Evolutionary conservation across 2,329 filamentous ascomycete genomes (phyloP).

Genomic region (Parasarocladium wereldwijsianum): DNA sequence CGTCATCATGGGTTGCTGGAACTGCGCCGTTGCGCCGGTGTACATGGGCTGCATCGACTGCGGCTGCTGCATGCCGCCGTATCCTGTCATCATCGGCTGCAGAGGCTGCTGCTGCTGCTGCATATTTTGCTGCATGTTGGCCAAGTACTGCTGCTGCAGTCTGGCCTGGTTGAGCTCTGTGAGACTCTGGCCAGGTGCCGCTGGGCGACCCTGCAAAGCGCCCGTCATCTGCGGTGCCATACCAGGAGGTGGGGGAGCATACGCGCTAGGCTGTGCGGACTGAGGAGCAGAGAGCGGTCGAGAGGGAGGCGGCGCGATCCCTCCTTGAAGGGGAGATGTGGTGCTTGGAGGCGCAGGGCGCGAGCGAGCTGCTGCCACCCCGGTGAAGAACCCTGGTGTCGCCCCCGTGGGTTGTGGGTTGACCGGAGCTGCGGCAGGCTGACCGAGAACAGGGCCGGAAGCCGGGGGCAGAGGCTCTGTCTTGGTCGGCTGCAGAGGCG

Average conservation of each 20-base stretch:
- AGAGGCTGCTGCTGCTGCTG: slow-evolving; percentile 23
- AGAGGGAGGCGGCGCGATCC: slow-evolving; percentile 62
- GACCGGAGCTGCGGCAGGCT: slow-evolving; percentile 18
- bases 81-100: slow-evolving; percentile 22
- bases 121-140: slow-evolving; percentile 27
- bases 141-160: slow-evolving; percentile 45
- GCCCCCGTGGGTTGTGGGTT: slow-evolving; percentile 40
- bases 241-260: slow-evolving; percentile 46
- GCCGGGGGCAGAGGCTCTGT: slow-evolving; percentile 15
- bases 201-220: slow-evolving; percentile 42
- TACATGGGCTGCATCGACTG: slow-evolving; percentile 17
- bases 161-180: slow-evolving; percentile 56
- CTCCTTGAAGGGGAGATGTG: slow-evolving; percentile 38
- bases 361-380: slow-evolving; percentile 34
- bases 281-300: slow-evolving; percentile 80
- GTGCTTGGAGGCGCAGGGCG: slow-evolving; percentile 55
- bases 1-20: slow-evolving; percentile 36
- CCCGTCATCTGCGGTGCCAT: slow-evolving; percentile 80
- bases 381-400: slow-evolving; percentile 42
- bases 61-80: slow-evolving; percentile 11
- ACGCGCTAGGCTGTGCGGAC: slow-evolving; percentile 58
- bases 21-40: slow-evolving; percentile 20
- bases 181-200: slow-evolving; percentile 62
- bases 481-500: slow-evolving; percentile 38
- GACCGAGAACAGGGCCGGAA: slow-evolving; percentile 4